Evolutionary conservation across 306 rosid genomes (phyloP), one percentile per base, ranked within the genome.

Genomic region (Arachis stenosperma): DNA sequence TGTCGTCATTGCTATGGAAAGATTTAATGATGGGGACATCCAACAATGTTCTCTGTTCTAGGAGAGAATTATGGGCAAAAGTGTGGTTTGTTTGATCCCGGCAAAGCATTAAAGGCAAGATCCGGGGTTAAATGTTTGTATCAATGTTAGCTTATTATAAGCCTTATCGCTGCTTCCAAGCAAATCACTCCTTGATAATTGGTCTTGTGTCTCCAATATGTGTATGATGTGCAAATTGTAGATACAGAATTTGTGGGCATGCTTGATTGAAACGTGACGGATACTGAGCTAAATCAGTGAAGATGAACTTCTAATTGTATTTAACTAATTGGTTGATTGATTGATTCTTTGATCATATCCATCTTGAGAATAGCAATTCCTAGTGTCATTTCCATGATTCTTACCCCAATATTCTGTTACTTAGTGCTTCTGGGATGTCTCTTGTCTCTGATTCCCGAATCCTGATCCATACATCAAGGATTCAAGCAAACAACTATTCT

Each of bases 141-240:
- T 60, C 44, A 22, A 65, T 71, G 63, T 65, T 33, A 33, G 71
- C 72, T 77, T 65, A 46, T 73, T 22, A 22, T 47, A 70, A 76
- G 67, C 74, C 44, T 39, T 13, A 40, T 61, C 48, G n/a, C 7
- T n/a, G 40, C 52, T 57, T 46, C 55, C 62, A 17, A 53, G 74
- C 71, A 46, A 75, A 40, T 10, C 52, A 17, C 44, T 67, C 33
- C 54, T 65, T n/a, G 73, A 69, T 53, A 46, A 66, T 60, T 61
- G 76, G 72, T 42, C 30, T 33, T 55, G 14, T 64, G 74, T 73
- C 69, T 56, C 60, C 73, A 62, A 46, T 78, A 81, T 74, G 83
- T 75, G 79, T 67, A 66, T 43, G 3, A 70, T 79, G 88, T 80
- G 86, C 71, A 59, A 42, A 77, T 52, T 85, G 84, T 89, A 79